Evolutionary conservation across 2,329 filamentous ascomycete genomes (phyloP), one percentile per base, ranked within the genome.

Genomic region (Aspergillus felis): DNA sequence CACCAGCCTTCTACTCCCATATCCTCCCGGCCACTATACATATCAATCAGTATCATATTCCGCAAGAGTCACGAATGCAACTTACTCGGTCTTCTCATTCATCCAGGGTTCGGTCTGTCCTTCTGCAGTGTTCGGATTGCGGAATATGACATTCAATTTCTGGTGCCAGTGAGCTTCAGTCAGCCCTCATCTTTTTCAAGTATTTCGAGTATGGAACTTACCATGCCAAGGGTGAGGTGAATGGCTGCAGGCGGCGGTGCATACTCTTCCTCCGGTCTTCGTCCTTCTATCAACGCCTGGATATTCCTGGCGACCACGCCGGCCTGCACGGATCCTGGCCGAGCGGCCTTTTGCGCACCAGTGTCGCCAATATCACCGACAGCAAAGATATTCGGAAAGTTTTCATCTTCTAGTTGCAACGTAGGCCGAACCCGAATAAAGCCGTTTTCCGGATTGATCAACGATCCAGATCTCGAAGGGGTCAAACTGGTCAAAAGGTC

Each of bases 1-100:
- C 73, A 75, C 62, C 73, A 70, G 3, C 59, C 65, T 55, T 74
- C 72, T 5, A 75, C 71, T 24, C 69, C 70, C 69, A 75, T 73
- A 56, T 75, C 73, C 51, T 72, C 73, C 55, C 58, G 66, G 6
- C 72, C 72, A 60, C 72, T 75, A 20, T 2, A 28, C 7, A 51
- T 1, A 8, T 1, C 25, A 51, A 70, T 58, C 68, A 64, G 28
- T 38, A 53, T 1, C 32, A 17, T 44, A 7, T 22, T 42, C 24
- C 41, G 24, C n/a, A 44, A 20, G 4, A 6, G 25, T 9, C 4
- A n/a, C 3, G 3, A 3, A 24, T 3, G 5, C 46, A 22, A 54
- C 71, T 67, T 64, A 75, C 73, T 74, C 71, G 41, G 66, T 51
- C 50, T 67, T 71, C 49, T 67, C 58, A 5, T 67, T 70, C 22